phyloP scores from a whole-genome alignment of 1,284 basidiomycete species.

The Pholiota adiposa region DNA sequence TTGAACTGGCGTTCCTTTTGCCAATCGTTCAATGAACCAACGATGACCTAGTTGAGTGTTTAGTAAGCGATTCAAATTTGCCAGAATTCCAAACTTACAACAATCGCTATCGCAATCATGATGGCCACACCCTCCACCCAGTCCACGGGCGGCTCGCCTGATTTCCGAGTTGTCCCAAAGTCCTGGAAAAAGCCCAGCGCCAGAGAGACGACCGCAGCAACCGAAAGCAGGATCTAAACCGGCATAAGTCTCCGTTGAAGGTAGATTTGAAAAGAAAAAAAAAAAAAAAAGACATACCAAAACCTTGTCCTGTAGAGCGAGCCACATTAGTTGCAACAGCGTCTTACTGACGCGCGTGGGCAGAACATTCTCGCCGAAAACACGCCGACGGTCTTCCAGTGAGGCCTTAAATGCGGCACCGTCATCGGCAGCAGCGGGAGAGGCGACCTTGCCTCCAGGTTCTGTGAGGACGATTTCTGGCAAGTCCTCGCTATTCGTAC shows the following conservation, averaged over 20 bases:
- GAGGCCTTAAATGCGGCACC: slow-evolving; percentile 56
- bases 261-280: not conserved
- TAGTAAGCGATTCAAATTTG: not conserved
- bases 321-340: slow-evolving; percentile 88
- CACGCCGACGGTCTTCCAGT: slow-evolving; percentile 66
- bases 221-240: slow-evolving; percentile 79
- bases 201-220: slow-evolving; percentile 92
- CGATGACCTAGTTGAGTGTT: slow-evolving; percentile 60
- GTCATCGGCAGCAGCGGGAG: slow-evolving; percentile 26
- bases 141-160: slow-evolving; percentile 75
- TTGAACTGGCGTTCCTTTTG: slow-evolving; percentile 98
- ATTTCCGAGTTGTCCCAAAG: slow-evolving; percentile 72
- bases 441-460: slow-evolving; percentile 36
- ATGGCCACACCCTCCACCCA: slow-evolving; percentile 99
- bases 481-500: slow-evolving; percentile 28
- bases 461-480: slow-evolving; percentile 50
- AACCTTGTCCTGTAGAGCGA: slow-evolving; percentile 95
- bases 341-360: slow-evolving; percentile 82
- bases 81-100: slow-evolving; percentile 52
- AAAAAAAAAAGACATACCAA: slow-evolving; percentile 58
- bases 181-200: slow-evolving; percentile 95
- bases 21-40: slow-evolving; percentile 92
- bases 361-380: slow-evolving; percentile 87
- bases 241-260: not conserved
- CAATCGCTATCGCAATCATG: slow-evolving; percentile 85